Percentiles rank a stretch among this genome's conserved stretches.
Evolutionary conservation across 495 filamentous ascomycete species (phyloP).

Genomic region (Aspergillus nanangensis): DNA sequence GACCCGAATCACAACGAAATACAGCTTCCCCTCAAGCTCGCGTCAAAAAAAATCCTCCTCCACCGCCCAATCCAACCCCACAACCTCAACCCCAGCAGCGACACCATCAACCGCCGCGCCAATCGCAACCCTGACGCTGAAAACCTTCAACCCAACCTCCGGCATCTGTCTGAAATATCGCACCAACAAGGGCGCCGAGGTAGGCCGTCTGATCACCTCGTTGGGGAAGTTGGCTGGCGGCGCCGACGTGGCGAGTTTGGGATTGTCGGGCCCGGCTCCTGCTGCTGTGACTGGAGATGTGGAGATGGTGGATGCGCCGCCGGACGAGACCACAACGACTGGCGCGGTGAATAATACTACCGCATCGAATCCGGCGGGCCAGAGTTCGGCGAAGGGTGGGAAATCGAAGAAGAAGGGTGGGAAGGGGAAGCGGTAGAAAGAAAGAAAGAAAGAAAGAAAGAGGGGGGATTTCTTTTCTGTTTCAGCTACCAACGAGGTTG

Average conservation of each 20-base stretch:
- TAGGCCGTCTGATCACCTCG: constrained; percentile 70
- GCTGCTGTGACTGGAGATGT: constrained; percentile 23
- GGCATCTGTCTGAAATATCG: constrained; percentile 85
- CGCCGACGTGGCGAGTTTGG: constrained; percentile 57
- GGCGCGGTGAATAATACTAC: constrained; percentile 6
- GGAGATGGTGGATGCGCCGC: constrained; percentile 35
- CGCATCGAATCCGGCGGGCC: constrained; percentile 10
- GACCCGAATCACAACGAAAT: constrained; percentile 83
- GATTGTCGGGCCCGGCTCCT: constrained; percentile 28
- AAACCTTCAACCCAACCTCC: constrained; percentile 81
- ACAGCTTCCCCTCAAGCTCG: constrained; percentile 56
- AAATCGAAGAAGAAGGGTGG: constrained; percentile 24
- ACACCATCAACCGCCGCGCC: constrained; percentile 28
- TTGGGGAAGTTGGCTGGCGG: constrained; percentile 62
- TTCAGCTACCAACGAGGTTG: too few species aligned
- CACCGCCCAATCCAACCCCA: constrained; percentile 16
- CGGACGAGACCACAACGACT: constrained; percentile 9
- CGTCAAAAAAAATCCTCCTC: constrained; percentile 23
- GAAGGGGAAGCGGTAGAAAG: constrained; percentile 29
- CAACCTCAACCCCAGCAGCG: constrained; percentile 17
- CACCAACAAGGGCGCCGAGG: constrained; percentile 88
- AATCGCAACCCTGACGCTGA: constrained; percentile 70
- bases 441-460: constrained; percentile 16
- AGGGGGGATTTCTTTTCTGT: too few species aligned
- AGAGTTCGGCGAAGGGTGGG: constrained; percentile 19